These are phyloP conservation scores for Calonectria ilicicola DNA, from an alignment of 2,329 filamentous ascomycete genomes.

Conservation along the genomic window DNA sequence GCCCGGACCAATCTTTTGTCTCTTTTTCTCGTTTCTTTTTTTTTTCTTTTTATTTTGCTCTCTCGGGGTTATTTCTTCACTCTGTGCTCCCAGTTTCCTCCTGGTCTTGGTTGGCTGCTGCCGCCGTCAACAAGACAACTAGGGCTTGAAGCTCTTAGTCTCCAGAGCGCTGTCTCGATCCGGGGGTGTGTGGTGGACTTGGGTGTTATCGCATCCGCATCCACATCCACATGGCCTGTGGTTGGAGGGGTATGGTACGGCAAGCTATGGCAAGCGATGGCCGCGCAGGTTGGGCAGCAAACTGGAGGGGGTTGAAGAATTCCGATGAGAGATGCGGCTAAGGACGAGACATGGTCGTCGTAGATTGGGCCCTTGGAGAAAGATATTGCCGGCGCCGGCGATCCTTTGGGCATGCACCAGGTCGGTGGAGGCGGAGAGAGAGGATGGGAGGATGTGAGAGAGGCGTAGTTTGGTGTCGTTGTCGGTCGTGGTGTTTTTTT, in stretches of 20 bases:
- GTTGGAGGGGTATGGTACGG: background rate
- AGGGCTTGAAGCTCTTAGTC: background rate
- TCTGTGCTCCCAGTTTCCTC: background rate
- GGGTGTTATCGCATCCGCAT: conserved; percentile 16
- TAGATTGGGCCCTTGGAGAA: background rate
- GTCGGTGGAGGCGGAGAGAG: background rate
- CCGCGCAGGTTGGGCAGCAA: conserved; percentile 13
- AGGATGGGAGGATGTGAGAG: background rate
- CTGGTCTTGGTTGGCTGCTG: background rate
- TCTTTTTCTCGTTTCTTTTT: background rate
- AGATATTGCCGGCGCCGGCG: conserved; percentile 2
- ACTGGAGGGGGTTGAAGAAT: background rate
- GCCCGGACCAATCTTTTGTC: conserved; percentile 5
- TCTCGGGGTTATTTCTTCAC: background rate
- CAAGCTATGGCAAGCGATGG: background rate
- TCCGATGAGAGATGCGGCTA: background rate
- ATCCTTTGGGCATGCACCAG: conserved; percentile 5
- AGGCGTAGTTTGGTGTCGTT: background rate
- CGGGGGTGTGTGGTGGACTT: no score
- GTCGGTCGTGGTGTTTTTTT: conserved; percentile 13
- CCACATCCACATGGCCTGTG: conserved; percentile 24
- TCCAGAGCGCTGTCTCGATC: background rate
- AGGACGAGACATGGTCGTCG: background rate
- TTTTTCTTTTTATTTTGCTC: background rate
- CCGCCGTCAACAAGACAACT: background rate